Conservation (phyloP, 1,284 basidiomycete genomes). For the Trichosporon faecale region DNA sequence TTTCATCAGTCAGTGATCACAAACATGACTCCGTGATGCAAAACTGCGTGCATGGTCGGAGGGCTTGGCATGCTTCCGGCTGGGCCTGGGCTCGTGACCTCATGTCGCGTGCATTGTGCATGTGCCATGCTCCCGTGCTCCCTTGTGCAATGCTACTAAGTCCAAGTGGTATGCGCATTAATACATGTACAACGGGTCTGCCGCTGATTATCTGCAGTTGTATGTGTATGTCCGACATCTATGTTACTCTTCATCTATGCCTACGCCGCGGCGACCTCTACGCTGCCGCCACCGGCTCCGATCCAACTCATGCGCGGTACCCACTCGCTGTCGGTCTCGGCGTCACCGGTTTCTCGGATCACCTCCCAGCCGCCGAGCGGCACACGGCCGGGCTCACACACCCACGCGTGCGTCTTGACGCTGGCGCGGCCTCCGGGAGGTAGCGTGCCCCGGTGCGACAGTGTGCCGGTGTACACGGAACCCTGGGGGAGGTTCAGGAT, state of each 20-base stretch:
- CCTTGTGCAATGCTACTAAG: neutral
- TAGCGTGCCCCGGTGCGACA: constrained; percentile 33
- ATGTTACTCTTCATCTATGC: neutral
- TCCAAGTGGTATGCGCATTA: neutral
- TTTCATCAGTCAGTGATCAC: neutral
- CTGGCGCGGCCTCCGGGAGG: constrained; percentile 16
- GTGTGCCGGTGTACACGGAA: constrained; percentile 28
- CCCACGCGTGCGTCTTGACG: constrained; percentile 30
- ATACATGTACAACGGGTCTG: neutral
- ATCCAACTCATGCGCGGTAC: constrained; percentile 11
- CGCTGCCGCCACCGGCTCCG: neutral
- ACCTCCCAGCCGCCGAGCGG: constrained; percentile 37
- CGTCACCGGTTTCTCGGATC: constrained; percentile 20
- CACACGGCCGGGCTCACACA: constrained; percentile 29
- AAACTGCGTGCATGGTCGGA: neutral
- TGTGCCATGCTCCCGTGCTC: neutral
- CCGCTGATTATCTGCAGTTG: neutral
- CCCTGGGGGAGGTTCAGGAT: constrained; percentile 32
- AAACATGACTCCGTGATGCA: neutral
- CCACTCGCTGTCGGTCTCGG: neutral
- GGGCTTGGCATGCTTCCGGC: too few relatives aligned
- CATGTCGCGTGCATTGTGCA: neutral
- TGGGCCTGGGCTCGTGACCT: neutral
- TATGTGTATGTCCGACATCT: neutral
- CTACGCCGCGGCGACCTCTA: constrained; percentile 13